phyloP scores from a whole-genome alignment of 257 asterid genomes.

The Paulownia fortunei region DNA sequence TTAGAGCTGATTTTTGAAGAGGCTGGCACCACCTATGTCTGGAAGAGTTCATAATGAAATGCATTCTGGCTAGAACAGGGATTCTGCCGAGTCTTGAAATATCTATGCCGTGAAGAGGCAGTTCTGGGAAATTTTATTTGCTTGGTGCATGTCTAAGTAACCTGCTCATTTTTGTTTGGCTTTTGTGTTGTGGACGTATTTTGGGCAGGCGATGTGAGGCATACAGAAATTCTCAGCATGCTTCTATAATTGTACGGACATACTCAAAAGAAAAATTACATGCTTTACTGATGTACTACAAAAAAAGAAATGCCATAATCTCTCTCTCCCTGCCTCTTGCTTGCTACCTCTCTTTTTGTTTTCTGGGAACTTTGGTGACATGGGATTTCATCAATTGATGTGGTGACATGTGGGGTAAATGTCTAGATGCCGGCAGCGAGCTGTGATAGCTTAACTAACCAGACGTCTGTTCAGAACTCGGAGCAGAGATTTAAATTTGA shows the following conservation, averaged over 20 bases:
- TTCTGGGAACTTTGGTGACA: background rate
- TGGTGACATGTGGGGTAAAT: background rate
- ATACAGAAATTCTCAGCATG: background rate
- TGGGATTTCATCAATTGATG: background rate
- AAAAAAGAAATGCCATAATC: background rate
- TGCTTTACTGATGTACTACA: background rate
- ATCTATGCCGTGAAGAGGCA: conserved; percentile 3
- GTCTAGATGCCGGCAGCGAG: background rate
- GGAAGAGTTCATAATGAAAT: conserved; percentile 4
- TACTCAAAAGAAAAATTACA: background rate
- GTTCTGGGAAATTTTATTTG: background rate
- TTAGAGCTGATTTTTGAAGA: conserved; percentile 11
- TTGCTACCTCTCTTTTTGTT: too few species aligned
- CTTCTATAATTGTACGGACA: background rate
- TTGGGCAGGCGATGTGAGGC: background rate
- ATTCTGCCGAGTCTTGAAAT: background rate
- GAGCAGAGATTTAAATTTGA: conserved; percentile 5
- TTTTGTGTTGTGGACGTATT: background rate
- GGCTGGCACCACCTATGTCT: background rate
- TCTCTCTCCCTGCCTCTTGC: background rate
- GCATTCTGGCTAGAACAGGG: background rate
- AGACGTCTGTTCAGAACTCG: background rate
- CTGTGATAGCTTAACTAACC: background rate
- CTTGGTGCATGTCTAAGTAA: background rate
- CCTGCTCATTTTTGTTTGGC: background rate